These are phyloP conservation scores for Chlorophyllum brunneum DNA, from an alignment of 768 basidiomycete genomes.

Conservation along the genomic window DNA sequence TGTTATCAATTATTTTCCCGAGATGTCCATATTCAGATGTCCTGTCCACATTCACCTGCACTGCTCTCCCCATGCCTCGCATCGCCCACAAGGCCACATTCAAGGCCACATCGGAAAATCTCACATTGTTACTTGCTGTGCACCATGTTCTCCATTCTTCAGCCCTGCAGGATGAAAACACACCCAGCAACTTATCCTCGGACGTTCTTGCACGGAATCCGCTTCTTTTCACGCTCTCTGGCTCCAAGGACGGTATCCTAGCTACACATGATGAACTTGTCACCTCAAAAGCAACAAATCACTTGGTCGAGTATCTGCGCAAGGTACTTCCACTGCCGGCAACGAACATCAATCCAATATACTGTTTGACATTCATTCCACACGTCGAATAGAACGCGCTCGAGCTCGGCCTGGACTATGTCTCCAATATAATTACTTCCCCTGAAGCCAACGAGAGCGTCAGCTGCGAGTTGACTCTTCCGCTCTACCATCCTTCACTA, in stretches of 20 bases:
- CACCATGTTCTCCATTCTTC: conserved; percentile 6
- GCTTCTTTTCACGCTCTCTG: conserved; percentile 44
- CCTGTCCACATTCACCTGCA: background rate
- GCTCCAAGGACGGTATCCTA: conserved; percentile 41
- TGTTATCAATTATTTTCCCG: conserved; percentile 20
- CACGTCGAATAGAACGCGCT: conserved; percentile 46
- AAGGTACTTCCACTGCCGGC: conserved; percentile 29
- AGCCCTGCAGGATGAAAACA: background rate
- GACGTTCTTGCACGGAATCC: conserved; percentile 1
- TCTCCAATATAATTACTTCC: conserved; percentile 36
- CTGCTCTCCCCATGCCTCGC: conserved; percentile 13
- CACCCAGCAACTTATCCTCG: background rate
- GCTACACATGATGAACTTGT: conserved; percentile 37
- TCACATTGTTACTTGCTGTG: conserved; percentile 7
- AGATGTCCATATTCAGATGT: conserved; percentile 8
- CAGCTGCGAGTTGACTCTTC: conserved; percentile 1
- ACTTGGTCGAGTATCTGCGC: conserved; percentile 48
- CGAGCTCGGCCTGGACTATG: conserved; percentile 51
- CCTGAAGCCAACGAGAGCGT: background rate
- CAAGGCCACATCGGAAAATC: conserved; percentile 13
- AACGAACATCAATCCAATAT: conserved; percentile 1
- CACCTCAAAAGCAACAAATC: conserved; percentile 45
- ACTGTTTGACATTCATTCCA: conserved; percentile 4
- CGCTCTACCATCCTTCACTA: background rate
- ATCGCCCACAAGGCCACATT: conserved; percentile 12